Base-by-base conservation (phyloP, 768 basidiomycete species). In the Phylloporus sp. region DNA sequence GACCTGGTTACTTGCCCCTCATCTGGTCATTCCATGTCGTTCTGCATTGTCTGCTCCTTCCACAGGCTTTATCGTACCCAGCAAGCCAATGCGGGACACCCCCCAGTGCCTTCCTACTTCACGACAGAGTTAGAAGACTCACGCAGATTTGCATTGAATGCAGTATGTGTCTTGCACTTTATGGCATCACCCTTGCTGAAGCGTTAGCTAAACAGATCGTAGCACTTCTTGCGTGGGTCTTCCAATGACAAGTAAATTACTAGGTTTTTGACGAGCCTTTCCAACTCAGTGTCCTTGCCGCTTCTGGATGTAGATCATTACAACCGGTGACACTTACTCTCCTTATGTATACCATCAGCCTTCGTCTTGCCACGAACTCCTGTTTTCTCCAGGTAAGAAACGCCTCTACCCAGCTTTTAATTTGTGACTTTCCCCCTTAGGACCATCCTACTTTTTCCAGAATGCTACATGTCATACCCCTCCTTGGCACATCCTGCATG, bases 301-400 rank as follows among this genome's bases (percentile, higher is more conserved):
- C 57, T 13, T 57, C 61, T 1, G 54, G 51, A 15, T 53, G 56
- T 11, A 49, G 32, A 10, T n/a, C 13, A 4, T 44, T 63, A 20
- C 40, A 16, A 7, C 51, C 45, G 1, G 43, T 47, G 6, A 48
- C 54, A 0, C 47, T 66, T 9, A 47, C 55, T 0, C 55, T 66
- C 15, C 53, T 68, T 10, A 45, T 63, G 4, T 68, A 64, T 32
- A 66, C 61, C 10, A 57, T 61, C 43, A 65, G 45, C 20, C 58
- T 66, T 35, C 51, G 53, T 18, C 35, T 61, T 22, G 48, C 53
- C 13, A 40, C 41, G 36, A 45, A 53, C 18, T 13, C 43, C 10
- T 50, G 52, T 32, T 52, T 50, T 34, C 20, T 59, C 31, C 47
- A 42, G 0, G 65, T 63, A 42, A 35, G 27, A 0, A 18, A 4